Evolutionary conservation across 148 eudicot genomes (phyloP), one percentile per base, ranked within the genome.

Genomic region (Cornus kousa): DNA sequence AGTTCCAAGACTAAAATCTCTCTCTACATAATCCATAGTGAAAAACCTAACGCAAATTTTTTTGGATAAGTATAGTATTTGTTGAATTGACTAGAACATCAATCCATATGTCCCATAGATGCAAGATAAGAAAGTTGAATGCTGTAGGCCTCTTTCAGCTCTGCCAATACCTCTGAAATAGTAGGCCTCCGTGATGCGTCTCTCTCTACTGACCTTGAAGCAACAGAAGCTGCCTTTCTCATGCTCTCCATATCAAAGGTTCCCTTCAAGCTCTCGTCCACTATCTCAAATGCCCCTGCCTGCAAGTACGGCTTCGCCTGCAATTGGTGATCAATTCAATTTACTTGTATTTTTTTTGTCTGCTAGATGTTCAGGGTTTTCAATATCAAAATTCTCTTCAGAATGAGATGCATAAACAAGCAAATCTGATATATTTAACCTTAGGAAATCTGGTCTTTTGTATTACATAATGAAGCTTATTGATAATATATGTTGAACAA

Each of bases 291-390:
- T 68, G 88, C 84, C 55, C 96, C 96, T 9, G 94, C 98, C 78
- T 93, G 94, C 84, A 91, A 80, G 85, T 87, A 91, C 55, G 98
- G 98, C 82, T 90, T 93, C 0, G 98, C 98, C 96, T 93, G 88
- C 80, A 83, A 10, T 48, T 23, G 31, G 19, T 33, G 7, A 20
- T 9, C 14, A 1, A 71, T 20, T 7, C 3, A 5, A 71, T 20
- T 7, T 2, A 43, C 7, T 17, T n/a, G 7, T 33, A 28, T 2
- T 62, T n/a, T 22, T 24, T 39, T 22, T 19, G 11, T 62, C 8
- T 19, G 19, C 66, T n/a, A 62, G 9, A 62, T 20, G 24, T 62
- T 62, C 66, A n/a, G 66, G 19, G 24, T 17, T 62, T 20, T 62
- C 66, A 62, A 62, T 24, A 2, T 5, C 22, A 4, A 19, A 62